phyloP scores from a whole-genome alignment of 352 stramenopile species.

The Pythium apleroticum region DNA sequence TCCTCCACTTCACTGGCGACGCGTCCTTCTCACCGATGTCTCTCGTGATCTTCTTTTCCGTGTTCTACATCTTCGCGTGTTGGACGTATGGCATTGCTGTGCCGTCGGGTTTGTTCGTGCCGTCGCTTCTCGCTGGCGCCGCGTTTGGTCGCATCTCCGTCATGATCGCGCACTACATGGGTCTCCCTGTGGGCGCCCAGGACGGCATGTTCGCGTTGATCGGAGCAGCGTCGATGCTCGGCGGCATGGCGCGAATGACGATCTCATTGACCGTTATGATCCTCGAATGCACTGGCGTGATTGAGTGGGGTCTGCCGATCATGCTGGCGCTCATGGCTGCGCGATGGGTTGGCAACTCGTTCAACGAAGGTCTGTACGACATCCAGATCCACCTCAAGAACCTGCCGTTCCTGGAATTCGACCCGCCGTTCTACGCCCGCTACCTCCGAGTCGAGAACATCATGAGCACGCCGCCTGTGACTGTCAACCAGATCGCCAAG shows the following conservation, averaged over 20 bases:
- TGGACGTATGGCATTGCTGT: conserved; percentile 97
- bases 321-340: conserved; percentile 98
- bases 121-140: conserved; percentile 93
- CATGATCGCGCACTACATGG: conserved; percentile 58
- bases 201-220: conserved; percentile 97
- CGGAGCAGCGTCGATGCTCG: conserved; percentile 94
- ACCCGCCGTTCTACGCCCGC: conserved; percentile 83
- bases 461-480: conserved; percentile 66
- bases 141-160: conserved; percentile 91
- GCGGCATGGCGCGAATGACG: conserved; percentile 97
- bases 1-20: conserved; percentile 95
- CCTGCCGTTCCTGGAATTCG: conserved; percentile 96
- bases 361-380: conserved; percentile 99
- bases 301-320: conserved; percentile 97
- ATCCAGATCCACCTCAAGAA: conserved; percentile 98
- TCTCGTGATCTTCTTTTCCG: conserved; percentile 95
- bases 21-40: conserved; percentile 93
- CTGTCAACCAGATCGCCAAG: conserved; percentile 69
- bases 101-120: conserved; percentile 97
- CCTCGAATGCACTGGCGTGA: conserved; percentile 97
- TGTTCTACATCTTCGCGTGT: conserved; percentile 93
- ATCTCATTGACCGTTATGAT: conserved; percentile 99
- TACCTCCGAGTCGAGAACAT: conserved; percentile 81
- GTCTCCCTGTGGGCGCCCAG: conserved; percentile 64
- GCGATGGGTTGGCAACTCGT: conserved; percentile 96